Base-by-base conservation (phyloP, 148 eudicot genomes). In the Fallopia convolvulus region DNA sequence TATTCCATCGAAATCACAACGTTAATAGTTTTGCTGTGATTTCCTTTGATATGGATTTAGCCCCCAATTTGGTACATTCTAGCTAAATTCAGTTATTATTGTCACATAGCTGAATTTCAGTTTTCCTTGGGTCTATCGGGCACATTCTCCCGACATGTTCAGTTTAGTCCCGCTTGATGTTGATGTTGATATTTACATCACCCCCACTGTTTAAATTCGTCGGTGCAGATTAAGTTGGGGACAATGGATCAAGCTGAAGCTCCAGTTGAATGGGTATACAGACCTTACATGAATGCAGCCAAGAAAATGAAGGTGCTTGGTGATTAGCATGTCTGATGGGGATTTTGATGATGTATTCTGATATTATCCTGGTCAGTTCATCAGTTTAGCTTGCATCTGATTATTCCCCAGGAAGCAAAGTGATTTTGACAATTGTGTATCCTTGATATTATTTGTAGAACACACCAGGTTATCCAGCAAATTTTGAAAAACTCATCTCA, bases 191-290 rank as follows among this genome's bases (percentile, higher is more conserved):
- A n/a, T n/a, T n/a, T n/a, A n/a, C n/a, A n/a, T n/a, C n/a, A n/a
- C n/a, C n/a, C n/a, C n/a, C n/a, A n/a, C n/a, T n/a, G n/a, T 41
- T 32, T 73, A 61, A 72, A 32, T 8, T 14, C 11, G 26, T 39
- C 14, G 47, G 56, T 83, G 83, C 94, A 95, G 99, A 80, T 95
- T 76, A 95, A 93, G 78, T 74, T 91, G 36, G 99, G 99, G 76
- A 93, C 99, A 41, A 80, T 90, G 86, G 97, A 95, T 75, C 94
- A 95, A 83, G 86, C 79, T 70, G 99, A 92, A 84, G 97, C 99
- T 21, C 90, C 88, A 82, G 81, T 56, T 32, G 94, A 93, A 84
- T 92, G 92, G 92, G 97, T 91, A 72, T 74, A 89, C 20, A 81
- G 89, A 75, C 93, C 99, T 44, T 93, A 89, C 85, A 95, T 91